Evolutionary conservation across 345 rosid genomes (phyloP).

Genomic region (Orychophragmus violaceus): DNA sequence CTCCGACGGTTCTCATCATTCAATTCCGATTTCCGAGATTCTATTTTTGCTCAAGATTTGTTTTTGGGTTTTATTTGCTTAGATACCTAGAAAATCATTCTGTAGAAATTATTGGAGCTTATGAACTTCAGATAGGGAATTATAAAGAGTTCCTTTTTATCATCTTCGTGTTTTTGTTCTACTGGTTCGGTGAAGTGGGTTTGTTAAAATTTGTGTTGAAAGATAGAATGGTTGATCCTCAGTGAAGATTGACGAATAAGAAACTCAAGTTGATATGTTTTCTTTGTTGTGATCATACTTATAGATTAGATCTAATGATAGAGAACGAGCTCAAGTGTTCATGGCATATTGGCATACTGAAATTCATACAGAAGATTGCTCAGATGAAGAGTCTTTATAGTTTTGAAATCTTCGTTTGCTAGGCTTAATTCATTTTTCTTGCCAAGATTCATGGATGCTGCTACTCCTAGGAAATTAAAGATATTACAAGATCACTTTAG

Average conservation of each 20-base stretch:
- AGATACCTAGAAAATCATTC: no score
- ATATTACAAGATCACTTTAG: conserved; percentile 67
- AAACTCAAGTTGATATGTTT: not conserved
- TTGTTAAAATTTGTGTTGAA: not conserved
- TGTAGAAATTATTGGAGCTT: not conserved
- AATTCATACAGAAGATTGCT: not conserved
- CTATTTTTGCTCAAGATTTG: no score
- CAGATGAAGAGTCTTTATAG: not conserved
- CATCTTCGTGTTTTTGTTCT: not conserved
- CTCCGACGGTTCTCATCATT: no score
- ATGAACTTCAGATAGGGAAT: no score
- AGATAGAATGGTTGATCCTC: not conserved
- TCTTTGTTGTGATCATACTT: not conserved
- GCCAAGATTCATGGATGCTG: conserved; percentile 91
- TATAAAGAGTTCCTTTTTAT: not conserved
- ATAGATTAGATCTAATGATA: not conserved
- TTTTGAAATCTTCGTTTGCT: not conserved
- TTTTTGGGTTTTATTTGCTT: no score
- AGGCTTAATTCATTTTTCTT: no score
- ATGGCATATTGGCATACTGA: not conserved
- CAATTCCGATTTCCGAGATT: no score
- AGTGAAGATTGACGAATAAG: not conserved
- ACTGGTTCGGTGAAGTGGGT: not conserved
- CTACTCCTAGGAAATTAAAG: conserved; percentile 48
- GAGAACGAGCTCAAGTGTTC: not conserved